Evolutionary conservation across 345 rosid genomes (phyloP).

Genomic region (Aegle marmelos): DNA sequence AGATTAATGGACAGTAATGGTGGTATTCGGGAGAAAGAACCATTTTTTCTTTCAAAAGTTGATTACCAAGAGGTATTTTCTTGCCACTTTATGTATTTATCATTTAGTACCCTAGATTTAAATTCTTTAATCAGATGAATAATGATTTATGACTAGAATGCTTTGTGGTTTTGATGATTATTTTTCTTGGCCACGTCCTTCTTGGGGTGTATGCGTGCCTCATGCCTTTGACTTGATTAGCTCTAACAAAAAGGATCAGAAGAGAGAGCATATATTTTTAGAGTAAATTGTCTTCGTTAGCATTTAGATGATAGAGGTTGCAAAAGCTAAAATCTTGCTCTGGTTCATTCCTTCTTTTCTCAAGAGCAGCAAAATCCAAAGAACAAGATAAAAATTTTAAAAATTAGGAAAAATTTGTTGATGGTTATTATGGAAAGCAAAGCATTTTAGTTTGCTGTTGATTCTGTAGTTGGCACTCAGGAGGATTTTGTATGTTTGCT

Average conservation of each 20-base stretch:
- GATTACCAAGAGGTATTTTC: slow-evolving; percentile 49
- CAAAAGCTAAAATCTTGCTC: background rate
- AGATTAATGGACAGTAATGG: slow-evolving; percentile 60
- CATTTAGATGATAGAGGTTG: background rate
- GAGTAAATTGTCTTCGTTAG: background rate
- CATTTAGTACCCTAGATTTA: background rate
- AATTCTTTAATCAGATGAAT: background rate
- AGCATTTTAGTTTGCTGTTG: background rate
- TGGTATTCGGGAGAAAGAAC: slow-evolving; percentile 71
- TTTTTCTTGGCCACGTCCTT: background rate
- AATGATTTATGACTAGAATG: background rate
- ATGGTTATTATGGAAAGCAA: background rate
- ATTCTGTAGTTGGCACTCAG: background rate
- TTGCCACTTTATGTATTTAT: too few species aligned
- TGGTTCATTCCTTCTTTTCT: background rate
- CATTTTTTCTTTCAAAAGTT: slow-evolving; percentile 58
- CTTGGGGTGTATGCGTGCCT: background rate
- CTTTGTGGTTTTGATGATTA: background rate
- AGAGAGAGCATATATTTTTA: background rate
- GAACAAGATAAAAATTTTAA: background rate
- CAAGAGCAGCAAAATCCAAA: background rate
- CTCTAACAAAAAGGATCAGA: background rate
- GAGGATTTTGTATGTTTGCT: slow-evolving; percentile 1
- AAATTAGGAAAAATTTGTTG: background rate
- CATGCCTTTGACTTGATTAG: background rate